Percentiles rank a stretch among this genome's conserved stretches.
Evolutionary conservation across 129 eudicot genomes (phyloP).

Genomic region (Chrysanthemum lavandulifolium): DNA sequence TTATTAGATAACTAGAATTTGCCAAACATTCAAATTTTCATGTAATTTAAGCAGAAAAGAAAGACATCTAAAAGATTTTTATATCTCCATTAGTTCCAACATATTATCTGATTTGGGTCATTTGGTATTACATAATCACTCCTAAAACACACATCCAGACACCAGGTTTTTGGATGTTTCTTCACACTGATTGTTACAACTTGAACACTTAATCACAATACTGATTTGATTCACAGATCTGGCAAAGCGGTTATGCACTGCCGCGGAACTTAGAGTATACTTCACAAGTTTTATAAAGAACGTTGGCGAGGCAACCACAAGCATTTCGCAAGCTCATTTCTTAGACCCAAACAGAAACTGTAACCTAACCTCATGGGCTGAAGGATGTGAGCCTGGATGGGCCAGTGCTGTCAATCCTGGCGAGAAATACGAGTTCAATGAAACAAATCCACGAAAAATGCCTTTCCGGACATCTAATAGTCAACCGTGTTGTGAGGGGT

Average conservation of each 20-base stretch:
- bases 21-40: no score
- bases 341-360: slow-evolving; percentile 79
- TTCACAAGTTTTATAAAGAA: slow-evolving; percentile 53
- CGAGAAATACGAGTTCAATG: slow-evolving; percentile 46
- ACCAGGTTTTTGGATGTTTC: no score
- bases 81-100: no score
- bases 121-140: no score
- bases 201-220: neutral
- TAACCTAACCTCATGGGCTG: slow-evolving; percentile 67
- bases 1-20: neutral
- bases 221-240: slow-evolving; percentile 47
- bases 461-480: slow-evolving; percentile 57
- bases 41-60: no score
- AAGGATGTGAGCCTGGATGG: slow-evolving; percentile 92
- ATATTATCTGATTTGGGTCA: no score
- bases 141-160: no score
- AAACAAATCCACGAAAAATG: slow-evolving; percentile 45
- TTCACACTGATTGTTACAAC: no score
- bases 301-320: slow-evolving; percentile 19
- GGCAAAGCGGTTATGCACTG: slow-evolving; percentile 63
- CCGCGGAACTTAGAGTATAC: slow-evolving; percentile 83
- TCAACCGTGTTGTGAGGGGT: slow-evolving; percentile 80
- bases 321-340: slow-evolving; percentile 41
- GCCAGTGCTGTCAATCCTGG: slow-evolving; percentile 45
- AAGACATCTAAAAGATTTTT: no score